phyloP scores from a whole-genome alignment of 768 basidiomycete genomes.

The Suillus subalutaceus region DNA sequence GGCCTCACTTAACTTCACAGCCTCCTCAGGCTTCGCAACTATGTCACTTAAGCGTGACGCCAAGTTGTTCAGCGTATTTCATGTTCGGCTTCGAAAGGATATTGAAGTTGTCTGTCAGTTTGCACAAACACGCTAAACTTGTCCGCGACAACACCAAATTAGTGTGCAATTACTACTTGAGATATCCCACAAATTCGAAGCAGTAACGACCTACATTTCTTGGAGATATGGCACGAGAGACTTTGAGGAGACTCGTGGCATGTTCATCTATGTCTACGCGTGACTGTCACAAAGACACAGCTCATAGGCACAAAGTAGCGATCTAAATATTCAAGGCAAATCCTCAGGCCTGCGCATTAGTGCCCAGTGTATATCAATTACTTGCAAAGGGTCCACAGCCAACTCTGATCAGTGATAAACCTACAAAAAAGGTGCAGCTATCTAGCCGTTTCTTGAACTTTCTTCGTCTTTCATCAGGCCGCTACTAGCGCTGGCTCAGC shows the following conservation, averaged over 20 bases:
- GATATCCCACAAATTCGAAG: too few relatives aligned
- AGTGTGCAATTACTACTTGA: too few relatives aligned
- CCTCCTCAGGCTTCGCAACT: too few relatives aligned
- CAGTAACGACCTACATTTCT: neutral
- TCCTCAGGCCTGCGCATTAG: neutral
- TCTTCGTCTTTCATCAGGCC: constrained; percentile 8
- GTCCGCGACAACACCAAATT: too few relatives aligned
- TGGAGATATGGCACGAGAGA: neutral
- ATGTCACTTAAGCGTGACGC: too few relatives aligned
- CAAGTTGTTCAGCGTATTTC: too few relatives aligned
- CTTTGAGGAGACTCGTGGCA: neutral
- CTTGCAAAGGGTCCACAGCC: neutral
- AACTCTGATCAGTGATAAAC: neutral
- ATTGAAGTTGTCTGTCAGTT: too few relatives aligned
- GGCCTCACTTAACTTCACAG: too few relatives aligned
- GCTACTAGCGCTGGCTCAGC: neutral
- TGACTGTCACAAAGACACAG: neutral
- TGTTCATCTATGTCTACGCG: neutral
- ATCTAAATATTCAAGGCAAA: neutral
- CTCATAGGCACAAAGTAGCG: neutral
- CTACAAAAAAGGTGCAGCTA: constrained; percentile 2
- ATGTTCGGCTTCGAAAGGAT: too few relatives aligned
- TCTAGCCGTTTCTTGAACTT: neutral
- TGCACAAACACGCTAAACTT: too few relatives aligned
- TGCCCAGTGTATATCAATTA: neutral